These are phyloP conservation scores for Trypanosoma platydactyli DNA, from an alignment of 208 protist genomes.

Conservation along the genomic window DNA sequence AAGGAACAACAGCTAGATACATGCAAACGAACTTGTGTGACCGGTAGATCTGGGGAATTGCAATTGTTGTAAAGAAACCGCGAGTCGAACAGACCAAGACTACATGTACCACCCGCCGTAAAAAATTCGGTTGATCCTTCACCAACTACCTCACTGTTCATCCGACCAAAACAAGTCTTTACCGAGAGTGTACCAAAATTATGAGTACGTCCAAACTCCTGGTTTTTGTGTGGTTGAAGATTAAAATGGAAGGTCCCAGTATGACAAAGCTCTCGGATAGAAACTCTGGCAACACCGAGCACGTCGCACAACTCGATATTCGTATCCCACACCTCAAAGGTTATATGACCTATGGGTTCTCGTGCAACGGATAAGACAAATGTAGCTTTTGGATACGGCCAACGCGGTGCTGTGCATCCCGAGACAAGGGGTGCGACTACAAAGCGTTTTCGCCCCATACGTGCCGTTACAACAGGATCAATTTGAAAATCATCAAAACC, in stretches of 20 bases:
- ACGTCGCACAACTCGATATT: constrained; percentile 67
- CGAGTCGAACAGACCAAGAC: constrained; percentile 16
- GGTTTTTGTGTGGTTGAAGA: constrained; percentile 33
- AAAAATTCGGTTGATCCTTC: constrained; percentile 22
- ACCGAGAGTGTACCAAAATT: constrained; percentile 31
- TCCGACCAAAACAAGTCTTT: constrained; percentile 26
- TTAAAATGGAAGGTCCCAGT: constrained; percentile 43
- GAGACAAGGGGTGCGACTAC: constrained; percentile 51
- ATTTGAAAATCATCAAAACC: constrained; percentile 53
- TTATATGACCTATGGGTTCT: constrained; percentile 32
- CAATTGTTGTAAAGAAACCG: constrained; percentile 11
- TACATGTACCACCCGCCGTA: neutral
- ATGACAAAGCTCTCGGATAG: constrained; percentile 53
- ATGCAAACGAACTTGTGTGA: constrained; percentile 48
- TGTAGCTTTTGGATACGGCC: constrained; percentile 37
- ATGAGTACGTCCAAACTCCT: constrained; percentile 26
- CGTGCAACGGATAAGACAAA: constrained; percentile 58
- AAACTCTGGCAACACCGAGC: constrained; percentile 63
- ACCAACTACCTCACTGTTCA: constrained; percentile 22
- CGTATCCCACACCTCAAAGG: constrained; percentile 68
- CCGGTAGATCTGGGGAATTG: constrained; percentile 20
- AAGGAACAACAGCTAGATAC: constrained; percentile 59
- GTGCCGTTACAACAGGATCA: constrained; percentile 52
- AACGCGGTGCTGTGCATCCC: constrained; percentile 48
- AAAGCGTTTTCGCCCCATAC: constrained; percentile 35